A percentile compares a stretch with the other conserved stretches of the same genome.
These are phyloP conservation scores for Fusarium sp. DNA, from an alignment of 2,329 filamentous ascomycete species.

Conservation along the genomic window DNA sequence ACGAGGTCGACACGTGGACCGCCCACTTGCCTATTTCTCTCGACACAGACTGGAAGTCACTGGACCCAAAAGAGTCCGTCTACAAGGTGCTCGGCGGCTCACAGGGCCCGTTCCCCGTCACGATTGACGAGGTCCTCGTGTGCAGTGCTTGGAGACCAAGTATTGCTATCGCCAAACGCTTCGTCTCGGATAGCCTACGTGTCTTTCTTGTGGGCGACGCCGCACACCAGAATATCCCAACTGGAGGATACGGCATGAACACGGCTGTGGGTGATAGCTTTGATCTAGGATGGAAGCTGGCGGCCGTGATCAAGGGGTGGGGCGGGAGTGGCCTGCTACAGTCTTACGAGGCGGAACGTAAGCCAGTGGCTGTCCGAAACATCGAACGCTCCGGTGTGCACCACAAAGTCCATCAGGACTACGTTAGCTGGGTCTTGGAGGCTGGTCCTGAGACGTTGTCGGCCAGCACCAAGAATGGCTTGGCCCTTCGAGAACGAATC, in stretches of 20 bases:
- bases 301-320: conserved; percentile 36
- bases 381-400: conserved; percentile 27
- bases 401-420: conserved; percentile 8
- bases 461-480: background rate
- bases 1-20: background rate
- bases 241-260: conserved; percentile 54
- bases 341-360: conserved; percentile 44
- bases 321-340: conserved; percentile 27
- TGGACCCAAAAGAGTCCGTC: conserved; percentile 6
- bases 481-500: background rate
- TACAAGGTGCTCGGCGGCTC: conserved; percentile 15
- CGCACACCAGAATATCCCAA: conserved; percentile 51
- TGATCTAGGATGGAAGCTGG: conserved; percentile 52
- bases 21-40: background rate
- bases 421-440: background rate
- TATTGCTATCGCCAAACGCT: conserved; percentile 40
- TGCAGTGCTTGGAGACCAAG: conserved; percentile 34
- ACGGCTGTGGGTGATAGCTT: conserved; percentile 51
- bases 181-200: conserved; percentile 48
- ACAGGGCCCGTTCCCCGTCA: conserved; percentile 11
- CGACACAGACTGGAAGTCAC: background rate
- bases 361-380: conserved; percentile 29
- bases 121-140: conserved; percentile 42
- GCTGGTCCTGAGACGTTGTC: background rate
- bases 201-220: conserved; percentile 52